phyloP scores from a whole-genome alignment of 2,329 filamentous ascomycete species.

The Alternaria arbusti region DNA sequence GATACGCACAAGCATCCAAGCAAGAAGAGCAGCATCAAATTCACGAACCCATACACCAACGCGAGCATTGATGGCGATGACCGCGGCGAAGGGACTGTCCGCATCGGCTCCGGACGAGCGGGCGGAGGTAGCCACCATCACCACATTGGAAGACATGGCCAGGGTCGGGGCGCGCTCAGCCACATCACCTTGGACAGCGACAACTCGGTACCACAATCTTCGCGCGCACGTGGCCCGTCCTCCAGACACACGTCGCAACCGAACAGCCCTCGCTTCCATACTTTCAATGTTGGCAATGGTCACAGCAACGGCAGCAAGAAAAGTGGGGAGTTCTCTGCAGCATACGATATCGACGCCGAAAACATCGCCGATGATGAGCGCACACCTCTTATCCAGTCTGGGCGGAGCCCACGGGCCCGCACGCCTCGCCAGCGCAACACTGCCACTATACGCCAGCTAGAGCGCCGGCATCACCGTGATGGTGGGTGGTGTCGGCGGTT shows the following conservation, averaged over 20 bases:
- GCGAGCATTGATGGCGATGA: constrained; percentile 60
- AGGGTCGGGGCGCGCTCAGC: constrained; percentile 73
- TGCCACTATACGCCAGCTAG: constrained; percentile 70
- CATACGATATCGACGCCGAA: constrained; percentile 83
- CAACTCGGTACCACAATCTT: constrained; percentile 71
- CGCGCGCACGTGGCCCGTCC: constrained; percentile 66
- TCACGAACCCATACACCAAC: constrained; percentile 75
- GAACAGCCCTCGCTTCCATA: constrained; percentile 67
- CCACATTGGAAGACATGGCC: constrained; percentile 79
- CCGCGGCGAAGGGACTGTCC: constrained; percentile 47
- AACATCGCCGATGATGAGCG: constrained; percentile 84
- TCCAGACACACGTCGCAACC: constrained; percentile 71
- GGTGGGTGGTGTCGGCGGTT: constrained; percentile 72
- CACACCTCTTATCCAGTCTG: constrained; percentile 75
- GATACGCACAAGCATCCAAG: constrained; percentile 69
- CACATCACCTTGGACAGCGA: constrained; percentile 64
- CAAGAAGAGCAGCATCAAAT: constrained; percentile 95
- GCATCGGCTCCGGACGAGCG: constrained; percentile 52
- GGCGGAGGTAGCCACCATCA: constrained; percentile 75
- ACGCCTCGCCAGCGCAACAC: constrained; percentile 60
- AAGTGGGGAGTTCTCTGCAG: constrained; percentile 66
- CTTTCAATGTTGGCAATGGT: constrained; percentile 51
- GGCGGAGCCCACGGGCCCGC: constrained; percentile 64
- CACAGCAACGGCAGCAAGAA: constrained; percentile 55
- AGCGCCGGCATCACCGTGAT: constrained; percentile 66